A percentile compares a stretch with the other conserved stretches of the same genome.
Conservation (phyloP, 2,329 filamentous ascomycete species). For the Knufia petricola region DNA sequence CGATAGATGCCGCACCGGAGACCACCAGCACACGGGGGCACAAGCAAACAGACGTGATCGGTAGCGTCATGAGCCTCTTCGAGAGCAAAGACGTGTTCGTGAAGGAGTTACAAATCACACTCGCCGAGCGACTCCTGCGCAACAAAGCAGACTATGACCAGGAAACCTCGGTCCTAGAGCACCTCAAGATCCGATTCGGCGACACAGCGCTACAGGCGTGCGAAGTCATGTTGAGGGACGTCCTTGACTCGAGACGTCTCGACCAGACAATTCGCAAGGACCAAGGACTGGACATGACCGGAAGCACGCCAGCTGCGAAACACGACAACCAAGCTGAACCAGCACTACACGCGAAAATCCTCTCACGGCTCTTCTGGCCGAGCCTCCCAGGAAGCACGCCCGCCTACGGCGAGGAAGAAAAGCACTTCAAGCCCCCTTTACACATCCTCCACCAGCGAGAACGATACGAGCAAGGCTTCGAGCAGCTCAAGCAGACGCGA, state of each 20-base stretch:
- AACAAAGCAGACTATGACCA: constrained; percentile 63
- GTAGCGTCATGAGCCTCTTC: constrained; percentile 77
- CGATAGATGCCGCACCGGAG: constrained; percentile 83
- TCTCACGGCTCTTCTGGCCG: constrained; percentile 92
- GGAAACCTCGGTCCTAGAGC: constrained; percentile 70
- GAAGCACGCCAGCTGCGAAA: constrained; percentile 19
- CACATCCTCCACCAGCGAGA: constrained; percentile 49
- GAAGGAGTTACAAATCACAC: constrained; percentile 79
- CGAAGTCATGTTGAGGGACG: constrained; percentile 94
- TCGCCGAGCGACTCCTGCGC: constrained; percentile 68
- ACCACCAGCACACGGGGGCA: constrained; percentile 74
- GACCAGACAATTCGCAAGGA: constrained; percentile 56
- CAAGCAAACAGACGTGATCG: constrained; percentile 82
- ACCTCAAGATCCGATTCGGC: constrained; percentile 82
- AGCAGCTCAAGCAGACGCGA: constrained; percentile 68
- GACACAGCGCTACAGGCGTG: constrained; percentile 79
- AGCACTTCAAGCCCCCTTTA: constrained; percentile 37
- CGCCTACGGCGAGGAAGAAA: constrained; percentile 45
- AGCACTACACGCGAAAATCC: constrained; percentile 65
- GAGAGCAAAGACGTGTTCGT: constrained; percentile 88
- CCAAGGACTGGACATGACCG: constrained; percentile 26
- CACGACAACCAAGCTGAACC: constrained; percentile 1
- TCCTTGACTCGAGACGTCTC: constrained; percentile 69
- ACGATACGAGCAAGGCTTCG: constrained; percentile 65
- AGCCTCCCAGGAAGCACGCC: constrained; percentile 52